Evolutionary conservation across 2,329 filamentous ascomycete species (phyloP), one percentile per base, ranked within the genome.

Genomic region (Cryphonectria japonica): DNA sequence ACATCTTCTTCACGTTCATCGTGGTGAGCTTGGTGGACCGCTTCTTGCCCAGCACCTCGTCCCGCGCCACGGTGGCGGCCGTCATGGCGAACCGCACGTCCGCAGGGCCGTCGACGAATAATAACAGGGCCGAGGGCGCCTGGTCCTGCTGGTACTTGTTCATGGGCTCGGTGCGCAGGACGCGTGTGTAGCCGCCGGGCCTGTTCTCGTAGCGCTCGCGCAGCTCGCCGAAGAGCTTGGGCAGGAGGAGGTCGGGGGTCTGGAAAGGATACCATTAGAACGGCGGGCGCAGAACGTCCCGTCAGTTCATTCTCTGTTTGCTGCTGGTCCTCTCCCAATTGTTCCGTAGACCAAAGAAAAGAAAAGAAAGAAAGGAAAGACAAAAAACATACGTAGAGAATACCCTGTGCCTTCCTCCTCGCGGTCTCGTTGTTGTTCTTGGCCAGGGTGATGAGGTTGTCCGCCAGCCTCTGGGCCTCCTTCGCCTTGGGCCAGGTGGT

Each of bases 401-500:
- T 94, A 54, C 88, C 89, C 77, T 91, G 84, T n/a, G 94, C 95
- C 75, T 88, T 89, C 79, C 90, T 87, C 80, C 89, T 87, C 72
- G 91, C 92, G 29, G 93, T 93, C 78, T 94, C 91, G 57, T 95
- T 97, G 81, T 98, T 94, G 83, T 91, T 92, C 88, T 98, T 99
- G 29, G 93, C 95, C 76, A 97, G 82, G 5, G 95, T 98, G 78
- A 99, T 95, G 75, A 98, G 86, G 85, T 97, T 97, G 80, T 99
- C 96, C 9, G 95, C 96, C 76, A 98, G 82, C 60, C 93, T 88
- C 83, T 99, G 96, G 29, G 96, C 93, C 85, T 99, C 96, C 83
- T 98, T 99, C 64, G 96, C 96, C 84, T 98, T 98, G 80, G 92
- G 91, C 87, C 93, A 98, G 83, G 96, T 97, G 66, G 96, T 99